Percentiles rank a stretch among this genome's conserved stretches.
Evolutionary conservation across 306 rosid species (phyloP).

Genomic region (Casuarina glauca): DNA sequence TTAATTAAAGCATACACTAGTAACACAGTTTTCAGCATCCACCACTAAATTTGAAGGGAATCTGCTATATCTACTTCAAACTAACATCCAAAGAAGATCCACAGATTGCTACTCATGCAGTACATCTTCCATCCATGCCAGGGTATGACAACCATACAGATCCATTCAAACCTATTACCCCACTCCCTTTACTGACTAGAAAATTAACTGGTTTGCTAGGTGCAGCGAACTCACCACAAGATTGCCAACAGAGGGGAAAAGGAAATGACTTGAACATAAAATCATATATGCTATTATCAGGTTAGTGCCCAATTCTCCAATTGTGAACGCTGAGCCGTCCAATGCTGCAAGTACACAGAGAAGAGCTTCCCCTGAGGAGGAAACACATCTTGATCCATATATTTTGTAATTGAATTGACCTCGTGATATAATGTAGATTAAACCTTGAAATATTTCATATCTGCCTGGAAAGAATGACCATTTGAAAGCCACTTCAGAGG

Average conservation of each 20-base stretch:
- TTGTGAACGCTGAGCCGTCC: not conserved
- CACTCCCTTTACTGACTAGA: not conserved
- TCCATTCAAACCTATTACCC: not conserved
- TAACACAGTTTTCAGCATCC: not conserved
- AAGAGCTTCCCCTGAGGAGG: not conserved
- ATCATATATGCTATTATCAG: not conserved
- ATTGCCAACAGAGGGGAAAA: not conserved
- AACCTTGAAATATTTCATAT: too few species aligned
- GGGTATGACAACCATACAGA: too few species aligned
- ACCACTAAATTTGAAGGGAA: not conserved
- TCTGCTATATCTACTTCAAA: not conserved
- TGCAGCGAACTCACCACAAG: not conserved
- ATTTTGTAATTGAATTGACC: not conserved
- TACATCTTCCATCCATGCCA: too few species aligned
- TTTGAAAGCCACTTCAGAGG: too few species aligned
- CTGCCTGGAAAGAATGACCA: too few species aligned
- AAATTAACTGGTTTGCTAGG: not conserved
- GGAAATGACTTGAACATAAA: not conserved
- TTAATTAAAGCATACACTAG: not conserved
- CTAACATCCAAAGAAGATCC: not conserved
- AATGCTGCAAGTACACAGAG: not conserved
- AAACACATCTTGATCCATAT: not conserved
- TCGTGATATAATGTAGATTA: not conserved
- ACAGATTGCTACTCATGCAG: not conserved
- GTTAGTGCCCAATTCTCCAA: not conserved